phyloP scores from a whole-genome alignment of 2,329 filamentous ascomycete genomes.

The Microascus cirrosus region DNA sequence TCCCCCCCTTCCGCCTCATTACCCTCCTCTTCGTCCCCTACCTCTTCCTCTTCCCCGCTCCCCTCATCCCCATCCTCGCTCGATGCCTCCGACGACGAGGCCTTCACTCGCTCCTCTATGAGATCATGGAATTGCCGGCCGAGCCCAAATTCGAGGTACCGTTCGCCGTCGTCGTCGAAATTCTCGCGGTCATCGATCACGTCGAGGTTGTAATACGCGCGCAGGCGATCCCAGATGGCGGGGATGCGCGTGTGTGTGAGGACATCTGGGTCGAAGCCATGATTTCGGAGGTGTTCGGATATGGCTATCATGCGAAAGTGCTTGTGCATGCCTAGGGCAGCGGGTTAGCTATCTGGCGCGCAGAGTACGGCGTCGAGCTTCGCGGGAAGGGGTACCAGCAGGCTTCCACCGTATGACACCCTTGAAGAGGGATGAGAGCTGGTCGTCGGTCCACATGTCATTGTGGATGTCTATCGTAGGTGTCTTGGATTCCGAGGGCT shows the following conservation, averaged over 20 bases:
- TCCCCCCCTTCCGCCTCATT: slow-evolving; percentile 15
- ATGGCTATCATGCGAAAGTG: slow-evolving; percentile 89
- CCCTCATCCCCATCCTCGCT: not conserved
- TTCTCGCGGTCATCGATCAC: slow-evolving; percentile 78
- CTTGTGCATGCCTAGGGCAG: slow-evolving; percentile 66
- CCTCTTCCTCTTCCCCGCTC: slow-evolving; percentile 21
- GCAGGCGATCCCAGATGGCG: slow-evolving; percentile 83
- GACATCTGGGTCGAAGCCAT: slow-evolving; percentile 62
- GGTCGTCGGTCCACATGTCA: slow-evolving; percentile 75
- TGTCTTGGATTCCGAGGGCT: not conserved
- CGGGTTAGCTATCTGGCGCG: not conserved
- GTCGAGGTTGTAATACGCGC: slow-evolving; percentile 73
- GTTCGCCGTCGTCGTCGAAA: slow-evolving; percentile 46
- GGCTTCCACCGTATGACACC: slow-evolving; percentile 91
- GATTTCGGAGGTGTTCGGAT: slow-evolving; percentile 65
- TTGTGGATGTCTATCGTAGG: slow-evolving; percentile 2
- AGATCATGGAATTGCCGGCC: slow-evolving; percentile 25
- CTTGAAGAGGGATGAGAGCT: slow-evolving; percentile 86
- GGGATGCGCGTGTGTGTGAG: slow-evolving; percentile 76
- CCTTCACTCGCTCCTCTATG: slow-evolving; percentile 22
- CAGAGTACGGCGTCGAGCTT: not conserved
- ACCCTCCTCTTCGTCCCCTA: slow-evolving; percentile 30
- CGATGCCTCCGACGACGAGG: not conserved
- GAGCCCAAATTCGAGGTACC: slow-evolving; percentile 56
- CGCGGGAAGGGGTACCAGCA: slow-evolving; percentile 47